phyloP scores from a whole-genome alignment of 2,329 filamentous ascomycete genomes.

The Penicillium sp. region DNA sequence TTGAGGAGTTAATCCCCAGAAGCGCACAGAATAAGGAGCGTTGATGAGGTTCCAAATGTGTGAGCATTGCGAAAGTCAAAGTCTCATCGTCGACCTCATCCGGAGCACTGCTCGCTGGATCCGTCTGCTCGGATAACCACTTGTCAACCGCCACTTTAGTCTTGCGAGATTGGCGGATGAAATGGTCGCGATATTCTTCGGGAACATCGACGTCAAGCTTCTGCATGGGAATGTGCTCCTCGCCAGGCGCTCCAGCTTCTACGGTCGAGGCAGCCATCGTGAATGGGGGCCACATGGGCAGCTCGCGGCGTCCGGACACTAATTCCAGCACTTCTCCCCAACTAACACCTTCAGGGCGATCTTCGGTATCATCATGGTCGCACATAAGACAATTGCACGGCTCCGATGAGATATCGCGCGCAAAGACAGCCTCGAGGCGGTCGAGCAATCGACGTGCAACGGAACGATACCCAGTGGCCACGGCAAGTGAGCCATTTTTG shows the following conservation, averaged over 20 bases:
- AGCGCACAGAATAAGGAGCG: constrained; percentile 78
- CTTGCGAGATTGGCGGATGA: constrained; percentile 85
- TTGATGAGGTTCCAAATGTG: constrained; percentile 69
- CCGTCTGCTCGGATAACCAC: constrained; percentile 78
- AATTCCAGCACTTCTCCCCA: constrained; percentile 96
- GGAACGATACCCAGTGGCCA: constrained; percentile 90
- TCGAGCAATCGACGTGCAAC: constrained; percentile 87
- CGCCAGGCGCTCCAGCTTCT: constrained; percentile 51
- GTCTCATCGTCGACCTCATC: constrained; percentile 94
- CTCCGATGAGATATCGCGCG: constrained; percentile 79
- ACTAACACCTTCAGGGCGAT: constrained; percentile 61
- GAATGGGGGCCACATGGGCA: constrained; percentile 86
- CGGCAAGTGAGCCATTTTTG: constrained; percentile 82
- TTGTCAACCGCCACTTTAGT: constrained; percentile 84
- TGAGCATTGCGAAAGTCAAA: constrained; percentile 85
- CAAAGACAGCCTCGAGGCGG: constrained; percentile 88
- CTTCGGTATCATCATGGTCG: constrained; percentile 54
- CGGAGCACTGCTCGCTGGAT: constrained; percentile 66
- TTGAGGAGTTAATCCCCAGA: constrained; percentile 53
- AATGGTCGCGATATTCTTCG: constrained; percentile 88
- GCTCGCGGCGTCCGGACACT: constrained; percentile 78
- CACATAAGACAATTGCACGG: constrained; percentile 86
- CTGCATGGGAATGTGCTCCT: constrained; percentile 55
- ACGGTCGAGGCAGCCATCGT: constrained; percentile 57
- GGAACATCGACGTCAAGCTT: constrained; percentile 92